phyloP scores from a whole-genome alignment of 2,329 filamentous ascomycete species.

The Daldinia eschscholtzii region DNA sequence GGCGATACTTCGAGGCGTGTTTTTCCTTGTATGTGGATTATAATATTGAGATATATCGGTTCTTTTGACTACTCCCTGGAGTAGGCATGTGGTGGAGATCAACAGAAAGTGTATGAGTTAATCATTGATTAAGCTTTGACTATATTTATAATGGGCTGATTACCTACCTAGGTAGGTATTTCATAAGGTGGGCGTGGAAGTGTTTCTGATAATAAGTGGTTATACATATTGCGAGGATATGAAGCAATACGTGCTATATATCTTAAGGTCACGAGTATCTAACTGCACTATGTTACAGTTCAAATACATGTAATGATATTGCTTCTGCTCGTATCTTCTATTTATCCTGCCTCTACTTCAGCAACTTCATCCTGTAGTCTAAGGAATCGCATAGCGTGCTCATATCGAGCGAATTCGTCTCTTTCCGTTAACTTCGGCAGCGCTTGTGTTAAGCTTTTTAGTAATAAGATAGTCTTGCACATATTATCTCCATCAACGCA shows the following conservation, averaged over 20 bases:
- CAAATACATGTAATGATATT: too few species aligned
- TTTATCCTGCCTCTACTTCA: not conserved
- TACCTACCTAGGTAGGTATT: not conserved
- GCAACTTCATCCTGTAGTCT: not conserved
- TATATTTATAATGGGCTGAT: too few species aligned
- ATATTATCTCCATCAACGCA: not conserved
- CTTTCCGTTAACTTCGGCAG: not conserved
- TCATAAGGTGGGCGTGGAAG: not conserved
- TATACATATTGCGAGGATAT: not conserved
- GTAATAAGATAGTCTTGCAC: not conserved
- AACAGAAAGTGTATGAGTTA: not conserved
- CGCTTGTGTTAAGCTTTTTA: not conserved
- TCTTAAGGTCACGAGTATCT: too few species aligned
- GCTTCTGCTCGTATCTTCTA: not conserved
- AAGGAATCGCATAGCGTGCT: not conserved
- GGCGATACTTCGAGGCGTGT: not conserved
- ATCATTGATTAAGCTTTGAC: not conserved
- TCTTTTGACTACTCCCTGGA: not conserved
- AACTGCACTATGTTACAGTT: too few species aligned
- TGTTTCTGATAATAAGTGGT: not conserved
- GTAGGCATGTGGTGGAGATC: not conserved
- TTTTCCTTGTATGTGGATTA: not conserved
- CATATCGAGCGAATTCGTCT: not conserved
- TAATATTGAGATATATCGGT: not conserved
- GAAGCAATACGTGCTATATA: not conserved